Base-by-base conservation (phyloP, 75 land plant species). In the Pseudotsuga menziesii region DNA sequence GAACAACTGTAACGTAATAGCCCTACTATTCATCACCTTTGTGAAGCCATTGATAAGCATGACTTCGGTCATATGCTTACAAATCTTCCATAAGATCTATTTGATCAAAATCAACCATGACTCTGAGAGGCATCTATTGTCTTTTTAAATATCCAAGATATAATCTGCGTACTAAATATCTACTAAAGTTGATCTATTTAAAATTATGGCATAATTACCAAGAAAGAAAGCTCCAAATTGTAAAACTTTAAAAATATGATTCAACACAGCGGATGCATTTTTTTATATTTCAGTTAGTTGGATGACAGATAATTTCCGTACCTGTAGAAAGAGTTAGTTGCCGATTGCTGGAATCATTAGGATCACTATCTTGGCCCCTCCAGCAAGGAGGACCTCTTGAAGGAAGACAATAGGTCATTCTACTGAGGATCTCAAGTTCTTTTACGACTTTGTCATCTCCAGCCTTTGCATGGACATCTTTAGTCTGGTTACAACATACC, bases 251-350 rank as follows among this genome's bases (percentile, higher is more conserved):
- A 69, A 4, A 48, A 48, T 48, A 11, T 39, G 4, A 20, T 39
- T 67, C 9, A 67, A 67, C 41, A 39, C 19, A 57, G 13, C 41
- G 15, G 48, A 14, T 54, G 2, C 2, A 13, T 26, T 15, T 29
- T 74, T 57, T 44, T 56, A 74, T 57, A 17, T 48, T 48, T 12
- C 54, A 48, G 54, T 48, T 39, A 4, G 44, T 23, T 44, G 25
- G 67, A 52, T 9, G 16, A 74, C 20, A 1, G 36, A 61, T 22
- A 13, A 61, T 59, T n/a, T 13, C 11, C 14, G 70, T 60, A 91
- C 93, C 93, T 83, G 62, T 78, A 14, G 91, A 85, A 64, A 89
- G 80, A 67, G 70, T 83, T 14, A 78, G 73, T 52, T 78, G 90
- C 48, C 81, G 83, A 55, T 77, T 61, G 17, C 66, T 78, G 32